Conservation (phyloP, 2,329 filamentous ascomycete genomes). For the Trichoderma afroharzianum region DNA sequence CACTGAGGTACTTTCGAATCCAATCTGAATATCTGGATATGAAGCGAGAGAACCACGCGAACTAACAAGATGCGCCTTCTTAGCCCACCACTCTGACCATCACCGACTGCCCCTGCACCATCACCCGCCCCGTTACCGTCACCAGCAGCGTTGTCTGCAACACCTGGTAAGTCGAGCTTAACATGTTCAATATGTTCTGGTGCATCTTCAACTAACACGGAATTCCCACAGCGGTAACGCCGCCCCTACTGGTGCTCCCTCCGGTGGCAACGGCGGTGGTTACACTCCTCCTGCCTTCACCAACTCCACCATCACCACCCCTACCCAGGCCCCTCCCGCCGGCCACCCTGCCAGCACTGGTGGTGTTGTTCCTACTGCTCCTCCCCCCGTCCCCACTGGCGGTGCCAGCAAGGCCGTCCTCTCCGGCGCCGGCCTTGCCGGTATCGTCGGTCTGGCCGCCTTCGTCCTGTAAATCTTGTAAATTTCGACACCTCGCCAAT, state of each 20-base stretch:
- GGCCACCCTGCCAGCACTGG: conserved; percentile 17
- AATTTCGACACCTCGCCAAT: conserved; percentile 32
- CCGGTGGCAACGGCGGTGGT: conserved; percentile 28
- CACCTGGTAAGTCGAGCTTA: conserved; percentile 44
- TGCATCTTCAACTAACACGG: conserved; percentile 22
- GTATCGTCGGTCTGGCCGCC: conserved; percentile 57
- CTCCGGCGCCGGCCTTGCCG: conserved; percentile 58
- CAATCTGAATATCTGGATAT: neutral
- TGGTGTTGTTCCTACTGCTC: conserved; percentile 29
- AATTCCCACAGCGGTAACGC: conserved; percentile 32
- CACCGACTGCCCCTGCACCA: conserved; percentile 68
- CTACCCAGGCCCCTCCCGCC: conserved; percentile 33
- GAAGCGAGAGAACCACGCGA: neutral
- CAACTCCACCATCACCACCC: conserved; percentile 36
- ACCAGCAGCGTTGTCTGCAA: conserved; percentile 51
- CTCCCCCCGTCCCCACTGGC: conserved; percentile 43
- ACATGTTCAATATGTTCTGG: neutral
- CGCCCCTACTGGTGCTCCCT: conserved; percentile 27
- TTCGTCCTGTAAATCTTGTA: conserved; percentile 53
- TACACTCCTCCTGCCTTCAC: conserved; percentile 26
- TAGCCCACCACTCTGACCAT: conserved; percentile 64
- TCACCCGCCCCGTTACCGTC: conserved; percentile 56
- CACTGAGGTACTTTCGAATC: conserved; percentile 49
- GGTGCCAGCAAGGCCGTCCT: conserved; percentile 55
- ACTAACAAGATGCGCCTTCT: neutral